These are phyloP conservation scores for Chaetomium strumarium DNA, from an alignment of 2,329 filamentous ascomycete species.

Conservation along the genomic window DNA sequence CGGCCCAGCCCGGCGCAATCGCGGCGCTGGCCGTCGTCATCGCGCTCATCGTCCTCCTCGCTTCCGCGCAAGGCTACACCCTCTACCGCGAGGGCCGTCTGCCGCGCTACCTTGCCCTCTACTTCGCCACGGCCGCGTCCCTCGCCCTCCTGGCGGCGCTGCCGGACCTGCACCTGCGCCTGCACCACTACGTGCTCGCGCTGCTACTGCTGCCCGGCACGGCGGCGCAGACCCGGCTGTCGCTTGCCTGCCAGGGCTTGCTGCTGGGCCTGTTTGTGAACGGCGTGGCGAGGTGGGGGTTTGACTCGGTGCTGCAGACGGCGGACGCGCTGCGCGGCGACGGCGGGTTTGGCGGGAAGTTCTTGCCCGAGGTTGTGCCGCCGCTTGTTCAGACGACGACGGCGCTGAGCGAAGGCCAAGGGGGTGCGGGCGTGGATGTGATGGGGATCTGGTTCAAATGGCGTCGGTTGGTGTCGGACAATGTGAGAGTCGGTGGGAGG, in stretches of 20 bases:
- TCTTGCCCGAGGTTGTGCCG: conserved; percentile 37
- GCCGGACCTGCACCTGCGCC: conserved; percentile 60
- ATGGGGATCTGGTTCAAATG: conserved; percentile 41
- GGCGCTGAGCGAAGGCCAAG: conserved; percentile 27
- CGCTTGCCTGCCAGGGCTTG: conserved; percentile 64
- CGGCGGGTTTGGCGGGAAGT: conserved; percentile 35
- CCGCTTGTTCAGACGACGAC: conserved; percentile 39
- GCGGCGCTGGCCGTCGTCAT: conserved; percentile 60
- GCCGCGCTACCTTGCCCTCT: conserved; percentile 58
- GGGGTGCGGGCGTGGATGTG: background rate
- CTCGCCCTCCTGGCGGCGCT: conserved; percentile 46
- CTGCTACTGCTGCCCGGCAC: conserved; percentile 67
- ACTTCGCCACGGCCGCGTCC: conserved; percentile 46
- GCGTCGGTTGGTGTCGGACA: conserved; percentile 1
- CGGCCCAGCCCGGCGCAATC: conserved; percentile 63
- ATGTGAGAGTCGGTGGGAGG: background rate
- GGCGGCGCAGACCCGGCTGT: conserved; percentile 61
- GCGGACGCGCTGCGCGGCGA: conserved; percentile 51
- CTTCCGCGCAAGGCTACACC: conserved; percentile 61
- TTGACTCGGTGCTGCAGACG: conserved; percentile 65
- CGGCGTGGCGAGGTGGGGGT: conserved; percentile 71
- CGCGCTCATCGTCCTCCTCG: conserved; percentile 55
- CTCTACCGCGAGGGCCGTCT: conserved; percentile 64
- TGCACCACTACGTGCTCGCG: conserved; percentile 72
- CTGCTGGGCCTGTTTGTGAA: conserved; percentile 71